Percentiles rank a stretch among this genome's conserved stretches.
phyloP scores from a whole-genome alignment of 2,329 filamentous ascomycete species.

The Fusarium nisikadoi region DNA sequence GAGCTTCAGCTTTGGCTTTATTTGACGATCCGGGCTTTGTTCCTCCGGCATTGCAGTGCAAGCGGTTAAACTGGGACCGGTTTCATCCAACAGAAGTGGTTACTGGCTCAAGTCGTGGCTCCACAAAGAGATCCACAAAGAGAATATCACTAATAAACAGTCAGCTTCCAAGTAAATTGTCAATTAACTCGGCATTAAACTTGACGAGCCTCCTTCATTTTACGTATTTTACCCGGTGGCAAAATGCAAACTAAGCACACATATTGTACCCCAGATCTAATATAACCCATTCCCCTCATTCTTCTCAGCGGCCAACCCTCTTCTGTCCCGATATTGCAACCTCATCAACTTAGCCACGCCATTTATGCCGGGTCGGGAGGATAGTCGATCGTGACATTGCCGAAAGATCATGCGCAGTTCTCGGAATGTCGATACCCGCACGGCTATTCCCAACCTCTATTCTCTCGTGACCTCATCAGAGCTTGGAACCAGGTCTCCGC shows the following conservation, averaged over 20 bases:
- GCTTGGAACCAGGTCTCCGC: not conserved
- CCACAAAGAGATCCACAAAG: not conserved
- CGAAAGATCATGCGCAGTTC: not conserved
- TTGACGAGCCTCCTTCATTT: not conserved
- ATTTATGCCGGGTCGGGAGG: not conserved
- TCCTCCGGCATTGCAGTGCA: conserved; percentile 11
- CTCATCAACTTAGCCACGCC: not conserved
- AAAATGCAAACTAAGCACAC: not conserved
- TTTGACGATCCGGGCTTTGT: conserved; percentile 9
- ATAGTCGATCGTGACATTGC: not conserved
- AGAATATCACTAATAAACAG: not conserved
- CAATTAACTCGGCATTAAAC: not conserved
- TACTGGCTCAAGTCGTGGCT: not conserved
- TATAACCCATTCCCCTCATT: not conserved
- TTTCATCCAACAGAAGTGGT: conserved; percentile 13
- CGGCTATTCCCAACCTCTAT: not conserved
- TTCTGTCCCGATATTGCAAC: not conserved
- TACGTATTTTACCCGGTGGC: not conserved
- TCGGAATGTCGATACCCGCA: not conserved
- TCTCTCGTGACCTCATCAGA: not conserved
- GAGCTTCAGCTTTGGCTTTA: not conserved
- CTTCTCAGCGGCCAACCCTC: not conserved
- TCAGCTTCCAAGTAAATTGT: not conserved
- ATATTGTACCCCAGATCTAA: not conserved
- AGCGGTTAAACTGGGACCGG: conserved; percentile 11